These are phyloP conservation scores for Pseudocercospora cruenta DNA, from an alignment of 2,329 filamentous ascomycete genomes.

Conservation along the genomic window DNA sequence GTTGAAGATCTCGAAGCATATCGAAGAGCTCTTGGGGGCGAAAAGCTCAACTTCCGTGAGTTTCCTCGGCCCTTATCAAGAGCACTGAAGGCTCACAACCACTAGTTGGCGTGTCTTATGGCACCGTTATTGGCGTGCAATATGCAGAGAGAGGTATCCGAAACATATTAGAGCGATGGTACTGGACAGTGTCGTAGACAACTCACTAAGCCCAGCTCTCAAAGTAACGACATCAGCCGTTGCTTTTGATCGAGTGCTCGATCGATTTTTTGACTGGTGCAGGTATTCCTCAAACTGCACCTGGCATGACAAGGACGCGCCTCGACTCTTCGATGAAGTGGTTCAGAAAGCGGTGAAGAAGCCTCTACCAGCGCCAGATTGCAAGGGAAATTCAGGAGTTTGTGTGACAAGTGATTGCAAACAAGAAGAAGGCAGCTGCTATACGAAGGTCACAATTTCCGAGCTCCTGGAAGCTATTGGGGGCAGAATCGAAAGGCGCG, in stretches of 20 bases:
- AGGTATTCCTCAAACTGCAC: not conserved
- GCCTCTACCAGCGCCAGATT: not conserved
- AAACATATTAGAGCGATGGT: not conserved
- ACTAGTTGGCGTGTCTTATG: not conserved
- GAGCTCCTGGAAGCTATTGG: not conserved
- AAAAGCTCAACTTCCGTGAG: not conserved
- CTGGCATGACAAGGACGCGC: not conserved
- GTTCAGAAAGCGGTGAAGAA: not conserved
- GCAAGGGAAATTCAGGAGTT: not conserved
- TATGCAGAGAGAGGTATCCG: not conserved
- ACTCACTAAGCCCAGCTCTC: not conserved
- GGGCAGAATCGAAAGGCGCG: not conserved
- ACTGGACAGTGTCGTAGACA: not conserved
- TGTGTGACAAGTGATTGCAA: not conserved
- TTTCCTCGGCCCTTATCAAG: not conserved
- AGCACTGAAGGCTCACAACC: not conserved
- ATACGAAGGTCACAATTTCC: not conserved
- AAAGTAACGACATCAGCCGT: not conserved
- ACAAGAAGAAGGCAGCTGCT: not conserved
- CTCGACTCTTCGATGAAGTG: not conserved
- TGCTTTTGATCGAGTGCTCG: not conserved
- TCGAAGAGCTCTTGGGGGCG: not conserved
- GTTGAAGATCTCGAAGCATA: not conserved
- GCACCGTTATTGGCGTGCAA: not conserved
- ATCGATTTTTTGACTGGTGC: not conserved